Evolutionary conservation across 805 yeast species (phyloP), one percentile per base, ranked within the genome.

Genomic region (Cyberlindnera saturnus): DNA sequence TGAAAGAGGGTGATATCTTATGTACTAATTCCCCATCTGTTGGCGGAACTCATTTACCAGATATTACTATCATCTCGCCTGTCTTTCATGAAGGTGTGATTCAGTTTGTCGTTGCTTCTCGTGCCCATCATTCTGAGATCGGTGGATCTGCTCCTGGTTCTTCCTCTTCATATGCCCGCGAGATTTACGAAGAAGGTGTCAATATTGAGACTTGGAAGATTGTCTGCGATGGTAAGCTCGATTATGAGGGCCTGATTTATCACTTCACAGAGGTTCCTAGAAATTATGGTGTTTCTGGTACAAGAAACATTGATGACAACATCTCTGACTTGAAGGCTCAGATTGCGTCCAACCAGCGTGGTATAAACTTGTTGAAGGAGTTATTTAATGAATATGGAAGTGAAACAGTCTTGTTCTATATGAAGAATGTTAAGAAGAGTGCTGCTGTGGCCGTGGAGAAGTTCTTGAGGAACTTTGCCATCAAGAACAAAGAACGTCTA

Each of bases 101-200:
- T 14, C 64, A 69, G 28, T 77, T 76, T 51, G 74, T 75, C 62
- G 73, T 74, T 16, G 82, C 82, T 5, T 69, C 81, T 2, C 63
- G 82, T 46, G 82, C 81, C 4, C 82, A 77, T 57, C 83, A 77
- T 58, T 76, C 82, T 19, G 82, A 77, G 49, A 77, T 77, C 52
- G 82, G 82, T 34, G 77, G 80, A n/a, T 69, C 77, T 39, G 66
- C 77, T 38, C 79, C 81, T 8, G 81, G 81, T 4, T 70, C 78
- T 1, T 74, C 73, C 66, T 74, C 80, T 18, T 73, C 82, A 3
- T 64, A 74, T 52, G 77, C 82, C 13, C 73, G 71, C 50, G 67
- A 71, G 32, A 65, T 77, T 33, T 70, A 60, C 46, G 76, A 76
- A 46, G 83, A 77, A 57, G 83, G 82, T 43, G 81, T 75, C 3